Evolutionary conservation across 768 basidiomycete species (phyloP).

Genomic region (Candolleomyces aberdarensis): DNA sequence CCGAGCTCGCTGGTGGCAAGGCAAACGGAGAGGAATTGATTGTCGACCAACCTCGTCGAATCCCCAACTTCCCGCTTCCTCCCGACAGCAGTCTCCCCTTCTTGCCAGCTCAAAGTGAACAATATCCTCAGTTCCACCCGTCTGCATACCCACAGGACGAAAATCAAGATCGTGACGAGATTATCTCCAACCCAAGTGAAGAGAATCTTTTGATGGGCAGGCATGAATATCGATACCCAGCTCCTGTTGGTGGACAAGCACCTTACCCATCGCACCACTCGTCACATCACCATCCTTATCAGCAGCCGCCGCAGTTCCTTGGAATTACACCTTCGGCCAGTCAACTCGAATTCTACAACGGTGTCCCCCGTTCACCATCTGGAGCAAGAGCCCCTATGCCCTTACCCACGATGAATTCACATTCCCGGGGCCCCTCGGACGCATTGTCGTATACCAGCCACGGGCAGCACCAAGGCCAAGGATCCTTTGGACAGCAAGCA

Average conservation of each 20-base stretch:
- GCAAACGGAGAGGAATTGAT: constrained; percentile 12
- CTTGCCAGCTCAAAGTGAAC: constrained; percentile 35
- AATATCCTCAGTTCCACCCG: neutral
- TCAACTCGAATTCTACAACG: constrained; percentile 5
- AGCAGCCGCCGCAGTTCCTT: constrained; percentile 4
- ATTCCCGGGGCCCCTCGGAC: constrained; percentile 55
- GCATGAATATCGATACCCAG: constrained; percentile 7
- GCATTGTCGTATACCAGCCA: constrained; percentile 20
- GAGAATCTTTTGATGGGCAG: constrained; percentile 44
- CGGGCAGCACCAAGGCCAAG: constrained; percentile 15
- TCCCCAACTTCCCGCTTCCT: constrained; percentile 80
- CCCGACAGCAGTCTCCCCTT: constrained; percentile 50
- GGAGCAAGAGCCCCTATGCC: constrained; percentile 6
- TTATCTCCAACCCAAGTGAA: constrained; percentile 86
- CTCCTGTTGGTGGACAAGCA: neutral
- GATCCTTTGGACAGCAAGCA: constrained; percentile 18
- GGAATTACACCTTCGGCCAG: constrained; percentile 2
- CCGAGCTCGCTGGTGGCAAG: neutral
- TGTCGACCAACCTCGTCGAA: constrained; percentile 61
- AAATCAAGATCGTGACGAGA: constrained; percentile 42
- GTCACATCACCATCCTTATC: constrained; percentile 1
- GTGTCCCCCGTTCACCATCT: constrained; percentile 6
- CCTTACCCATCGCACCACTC: neutral
- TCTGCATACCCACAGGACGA: neutral
- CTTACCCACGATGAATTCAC: constrained; percentile 45